Evolutionary conservation across 2,329 filamentous ascomycete genomes (phyloP).

Genomic region (Cyphellophora attinorum): DNA sequence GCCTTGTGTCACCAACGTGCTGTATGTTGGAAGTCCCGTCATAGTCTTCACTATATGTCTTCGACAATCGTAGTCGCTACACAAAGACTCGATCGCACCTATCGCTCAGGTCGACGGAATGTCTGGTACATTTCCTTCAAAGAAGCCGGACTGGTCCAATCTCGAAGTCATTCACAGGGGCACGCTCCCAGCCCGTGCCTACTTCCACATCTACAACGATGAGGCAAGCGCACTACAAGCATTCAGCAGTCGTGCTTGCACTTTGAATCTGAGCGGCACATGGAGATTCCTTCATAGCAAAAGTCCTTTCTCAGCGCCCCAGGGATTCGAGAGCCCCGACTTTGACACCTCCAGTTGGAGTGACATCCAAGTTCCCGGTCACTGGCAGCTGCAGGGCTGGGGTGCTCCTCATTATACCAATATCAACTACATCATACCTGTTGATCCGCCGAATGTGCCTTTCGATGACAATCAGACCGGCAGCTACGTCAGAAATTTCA

Average conservation of each 20-base stretch:
- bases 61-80: not conserved
- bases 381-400: slow-evolving; percentile 63
- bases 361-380: slow-evolving; percentile 44
- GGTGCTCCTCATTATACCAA: slow-evolving; percentile 62
- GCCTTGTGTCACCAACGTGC: no score
- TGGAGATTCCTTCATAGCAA: slow-evolving; percentile 40
- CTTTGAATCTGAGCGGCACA: slow-evolving; percentile 39
- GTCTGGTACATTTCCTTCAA: slow-evolving; percentile 23
- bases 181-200: slow-evolving; percentile 46
- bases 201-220: slow-evolving; percentile 45
- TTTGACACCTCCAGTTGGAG: slow-evolving; percentile 14
- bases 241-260: slow-evolving; percentile 7
- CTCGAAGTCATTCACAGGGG: slow-evolving; percentile 51
- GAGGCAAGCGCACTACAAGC: slow-evolving; percentile 38
- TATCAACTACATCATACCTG: slow-evolving; percentile 55
- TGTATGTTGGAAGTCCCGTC: no score
- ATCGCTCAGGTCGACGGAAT: slow-evolving; percentile 9
- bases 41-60: no score
- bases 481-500: slow-evolving; percentile 50
- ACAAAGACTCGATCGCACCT: no score
- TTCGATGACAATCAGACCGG: slow-evolving; percentile 55
- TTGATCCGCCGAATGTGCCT: slow-evolving; percentile 54
- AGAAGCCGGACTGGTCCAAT: slow-evolving; percentile 51
- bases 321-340: slow-evolving; percentile 23
- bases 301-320: slow-evolving; percentile 7